phyloP scores from a whole-genome alignment of 2,329 filamentous ascomycete genomes.

The Cladophialophora bantiana region DNA sequence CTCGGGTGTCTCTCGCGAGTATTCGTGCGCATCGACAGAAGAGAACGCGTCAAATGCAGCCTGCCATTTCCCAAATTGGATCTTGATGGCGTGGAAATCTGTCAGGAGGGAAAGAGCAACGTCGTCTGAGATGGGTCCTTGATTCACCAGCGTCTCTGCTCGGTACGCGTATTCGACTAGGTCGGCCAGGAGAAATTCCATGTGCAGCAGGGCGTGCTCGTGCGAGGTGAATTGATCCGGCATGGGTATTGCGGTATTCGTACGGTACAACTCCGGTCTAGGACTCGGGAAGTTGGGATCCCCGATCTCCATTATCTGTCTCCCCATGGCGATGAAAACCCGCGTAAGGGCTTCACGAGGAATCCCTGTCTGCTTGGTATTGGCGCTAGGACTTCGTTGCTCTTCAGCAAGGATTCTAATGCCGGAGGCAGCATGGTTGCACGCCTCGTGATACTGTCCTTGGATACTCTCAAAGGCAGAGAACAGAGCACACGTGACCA shows the following conservation, averaged over 20 bases:
- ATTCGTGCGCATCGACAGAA: constrained; percentile 13
- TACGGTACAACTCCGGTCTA: constrained; percentile 10
- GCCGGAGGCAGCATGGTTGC: constrained; percentile 47
- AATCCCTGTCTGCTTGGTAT: not conserved
- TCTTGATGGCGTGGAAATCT: constrained; percentile 20
- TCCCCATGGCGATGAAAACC: constrained; percentile 27
- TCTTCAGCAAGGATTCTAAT: constrained; percentile 43
- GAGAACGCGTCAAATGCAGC: constrained; percentile 11
- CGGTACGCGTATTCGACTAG: constrained; percentile 14
- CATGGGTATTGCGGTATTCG: constrained; percentile 4
- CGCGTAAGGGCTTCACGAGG: constrained; percentile 20
- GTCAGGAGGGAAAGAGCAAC: constrained; percentile 3
- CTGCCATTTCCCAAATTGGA: constrained; percentile 13
- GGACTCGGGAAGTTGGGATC: constrained; percentile 24
- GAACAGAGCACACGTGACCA: constrained; percentile 60
- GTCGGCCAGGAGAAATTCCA: constrained; percentile 17
- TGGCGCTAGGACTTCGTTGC: constrained; percentile 14
- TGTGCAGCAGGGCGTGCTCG: constrained; percentile 30
- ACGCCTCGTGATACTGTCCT: constrained; percentile 56
- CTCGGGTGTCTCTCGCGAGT: constrained; percentile 15
- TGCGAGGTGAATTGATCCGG: constrained; percentile 25
- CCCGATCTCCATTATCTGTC: constrained; percentile 32
- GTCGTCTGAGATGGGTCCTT: constrained; percentile 14
- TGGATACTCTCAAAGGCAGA: constrained; percentile 64
- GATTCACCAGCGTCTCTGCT: not conserved